Conservation (phyloP, 345 rosid genomes). For the Eutrema yunnanense region DNA sequence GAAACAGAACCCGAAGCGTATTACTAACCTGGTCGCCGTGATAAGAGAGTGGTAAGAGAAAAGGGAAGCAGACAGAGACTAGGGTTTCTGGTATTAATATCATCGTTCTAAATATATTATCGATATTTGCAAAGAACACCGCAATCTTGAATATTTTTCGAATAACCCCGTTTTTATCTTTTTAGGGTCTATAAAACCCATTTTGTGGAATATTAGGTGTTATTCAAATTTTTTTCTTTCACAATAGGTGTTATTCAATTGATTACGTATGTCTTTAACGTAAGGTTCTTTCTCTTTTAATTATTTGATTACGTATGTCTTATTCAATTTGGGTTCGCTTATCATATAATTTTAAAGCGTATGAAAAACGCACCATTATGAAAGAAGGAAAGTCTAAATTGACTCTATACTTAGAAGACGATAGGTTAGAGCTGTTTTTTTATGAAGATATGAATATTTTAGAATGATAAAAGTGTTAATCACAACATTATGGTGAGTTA, state of each 20-base stretch:
- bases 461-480: no score
- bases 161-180: not conserved
- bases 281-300: no score
- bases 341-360: no score
- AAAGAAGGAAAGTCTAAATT: no score
- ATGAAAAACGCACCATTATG: no score
- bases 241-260: not conserved
- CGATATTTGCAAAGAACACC: constrained; percentile 9
- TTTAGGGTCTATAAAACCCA: not conserved
- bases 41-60: constrained; percentile 6
- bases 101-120: constrained; percentile 8
- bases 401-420: no score
- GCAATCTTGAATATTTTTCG: not conserved
- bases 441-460: no score
- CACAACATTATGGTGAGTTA: no score
- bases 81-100: constrained; percentile 32
- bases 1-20: not conserved
- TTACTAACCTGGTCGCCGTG: constrained; percentile 30
- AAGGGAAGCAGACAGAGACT: not conserved
- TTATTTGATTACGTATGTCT: no score
- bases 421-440: no score
- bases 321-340: no score
- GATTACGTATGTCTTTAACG: no score
- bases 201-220: not conserved
- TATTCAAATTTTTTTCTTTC: not conserved